phyloP scores from a whole-genome alignment of 2,329 filamentous ascomycete genomes.

The Penicillium olsonii region DNA sequence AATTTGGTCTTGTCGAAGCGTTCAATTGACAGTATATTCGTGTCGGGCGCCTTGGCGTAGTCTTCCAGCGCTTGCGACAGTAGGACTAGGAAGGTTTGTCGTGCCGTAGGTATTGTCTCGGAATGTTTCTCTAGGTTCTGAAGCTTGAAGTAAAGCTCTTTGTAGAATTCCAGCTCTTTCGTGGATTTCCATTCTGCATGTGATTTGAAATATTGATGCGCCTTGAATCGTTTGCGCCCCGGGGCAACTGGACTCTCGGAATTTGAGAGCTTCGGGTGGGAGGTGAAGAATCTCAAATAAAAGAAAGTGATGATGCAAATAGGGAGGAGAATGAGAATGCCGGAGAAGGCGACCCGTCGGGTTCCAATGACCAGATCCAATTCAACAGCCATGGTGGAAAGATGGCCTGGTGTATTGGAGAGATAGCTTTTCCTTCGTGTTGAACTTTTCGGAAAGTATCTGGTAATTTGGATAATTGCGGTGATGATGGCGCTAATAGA shows the following conservation, averaged over 20 bases:
- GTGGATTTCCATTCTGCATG: not conserved
- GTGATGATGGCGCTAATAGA: not conserved
- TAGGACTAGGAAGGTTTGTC: conserved; percentile 36
- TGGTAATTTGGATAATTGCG: not conserved
- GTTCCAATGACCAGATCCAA: not conserved
- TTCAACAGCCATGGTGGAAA: not conserved
- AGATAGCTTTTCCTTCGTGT: not conserved
- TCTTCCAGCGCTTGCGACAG: conserved; percentile 36
- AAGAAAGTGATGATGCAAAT: not conserved
- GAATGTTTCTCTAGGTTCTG: conserved; percentile 44
- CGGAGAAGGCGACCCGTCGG: not conserved
- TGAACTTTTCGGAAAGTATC: not conserved
- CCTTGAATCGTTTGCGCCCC: not conserved
- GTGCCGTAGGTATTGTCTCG: conserved; percentile 36
- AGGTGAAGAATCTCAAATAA: not conserved
- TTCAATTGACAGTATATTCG: conserved; percentile 25
- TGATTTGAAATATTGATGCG: not conserved
- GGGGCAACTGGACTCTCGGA: not conserved
- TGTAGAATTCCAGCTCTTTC: conserved; percentile 27
- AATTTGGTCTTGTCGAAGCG: conserved; percentile 32
- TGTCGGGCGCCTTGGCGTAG: conserved; percentile 19
- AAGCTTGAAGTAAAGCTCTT: conserved; percentile 41
- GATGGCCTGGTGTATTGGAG: not conserved
- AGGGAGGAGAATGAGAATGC: not conserved
- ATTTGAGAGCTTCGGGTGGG: not conserved